A percentile compares a stretch with the other conserved stretches of the same genome.
Conservation (phyloP, 2,329 filamentous ascomycete genomes). For the Cordyceps cicadae region DNA sequence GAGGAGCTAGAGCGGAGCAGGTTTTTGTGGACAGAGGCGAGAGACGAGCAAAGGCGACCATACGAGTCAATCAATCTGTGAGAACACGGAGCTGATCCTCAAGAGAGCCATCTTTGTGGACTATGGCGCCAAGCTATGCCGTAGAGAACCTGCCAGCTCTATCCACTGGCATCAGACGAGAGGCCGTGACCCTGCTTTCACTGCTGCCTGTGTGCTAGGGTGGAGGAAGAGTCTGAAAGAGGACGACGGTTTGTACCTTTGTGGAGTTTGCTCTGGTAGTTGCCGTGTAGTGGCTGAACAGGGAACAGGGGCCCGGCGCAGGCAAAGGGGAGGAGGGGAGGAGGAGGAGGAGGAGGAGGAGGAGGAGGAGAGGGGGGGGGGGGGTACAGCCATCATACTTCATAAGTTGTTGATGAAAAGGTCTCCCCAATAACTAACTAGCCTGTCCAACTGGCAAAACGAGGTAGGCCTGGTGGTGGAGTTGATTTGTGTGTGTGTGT, state of each 20-base stretch:
- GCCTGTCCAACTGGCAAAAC: neutral
- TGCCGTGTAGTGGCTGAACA: conserved; percentile 8
- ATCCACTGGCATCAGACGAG: neutral
- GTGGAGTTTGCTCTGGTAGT: neutral
- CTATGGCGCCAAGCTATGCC: neutral
- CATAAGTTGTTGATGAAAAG: too few species aligned
- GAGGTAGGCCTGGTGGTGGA: neutral
- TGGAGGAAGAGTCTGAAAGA: neutral
- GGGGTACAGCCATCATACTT: too few species aligned
- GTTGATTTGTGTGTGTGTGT: conserved; percentile 1
- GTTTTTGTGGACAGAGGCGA: neutral
- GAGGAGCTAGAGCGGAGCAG: neutral
- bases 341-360: too few species aligned
- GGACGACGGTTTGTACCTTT: conserved; percentile 8
- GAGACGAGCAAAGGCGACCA: neutral
- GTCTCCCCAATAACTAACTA: too few species aligned
- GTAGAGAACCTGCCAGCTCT: neutral
- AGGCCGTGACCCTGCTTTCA: too few species aligned
- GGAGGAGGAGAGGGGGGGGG: too few species aligned
- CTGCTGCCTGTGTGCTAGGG: neutral
- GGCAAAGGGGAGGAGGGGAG: neutral
- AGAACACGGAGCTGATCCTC: neutral
- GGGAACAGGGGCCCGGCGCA: neutral
- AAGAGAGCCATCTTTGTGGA: neutral
- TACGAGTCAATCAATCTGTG: too few species aligned